Base-by-base conservation (phyloP, 768 basidiomycete species). In the Leucocoprinus leucothites region DNA sequence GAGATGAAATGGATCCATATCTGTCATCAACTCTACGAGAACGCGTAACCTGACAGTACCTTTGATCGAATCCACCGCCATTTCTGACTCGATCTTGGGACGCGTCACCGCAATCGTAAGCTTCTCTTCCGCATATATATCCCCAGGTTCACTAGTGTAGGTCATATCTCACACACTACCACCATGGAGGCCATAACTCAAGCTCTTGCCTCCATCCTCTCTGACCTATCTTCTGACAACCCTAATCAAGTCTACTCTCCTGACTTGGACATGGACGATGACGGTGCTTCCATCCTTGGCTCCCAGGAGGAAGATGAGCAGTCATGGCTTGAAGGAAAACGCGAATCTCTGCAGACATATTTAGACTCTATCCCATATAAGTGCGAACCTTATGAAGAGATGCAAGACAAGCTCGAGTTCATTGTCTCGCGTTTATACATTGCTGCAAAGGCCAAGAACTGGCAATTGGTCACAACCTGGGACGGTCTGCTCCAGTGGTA, bases 401-500 rank as follows among this genome's bases (percentile, higher is more conserved):
- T 93, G 89, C 81, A 86, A 51, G 65, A 70, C 25, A 80, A 82
- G 60, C 78, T 92, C 7, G 86, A 89, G 62, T 65, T 76, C 47
- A 89, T 93, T 60, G 76, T 91, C 9, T 76, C 80, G 42, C 87
- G 80, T 69, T 81, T 93, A 44, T 71, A 76, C 57, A 72, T 90
- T 21, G 87, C 86, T 58, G 86, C 84, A n/a, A 82, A 84, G 65
- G 74, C 85, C 47, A 84, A 82, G 73, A 86, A 88, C 60, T 93
- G 90, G 90, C 71, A 80, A 31, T 74, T 82, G 18, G 74, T 91
- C 41, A 81, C 84, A 24, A 84, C 82, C 6, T 93, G 90, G 89
- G 89, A 91, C 68, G 85, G 84, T 16, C 76, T 85, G 70, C 72
- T 93, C 28, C 87, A 91, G 72, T 90, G 87, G 90, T 85, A 64